phyloP scores from a whole-genome alignment of 192 early-diverging fungal species.

The Funneliformis mosseae region DNA sequence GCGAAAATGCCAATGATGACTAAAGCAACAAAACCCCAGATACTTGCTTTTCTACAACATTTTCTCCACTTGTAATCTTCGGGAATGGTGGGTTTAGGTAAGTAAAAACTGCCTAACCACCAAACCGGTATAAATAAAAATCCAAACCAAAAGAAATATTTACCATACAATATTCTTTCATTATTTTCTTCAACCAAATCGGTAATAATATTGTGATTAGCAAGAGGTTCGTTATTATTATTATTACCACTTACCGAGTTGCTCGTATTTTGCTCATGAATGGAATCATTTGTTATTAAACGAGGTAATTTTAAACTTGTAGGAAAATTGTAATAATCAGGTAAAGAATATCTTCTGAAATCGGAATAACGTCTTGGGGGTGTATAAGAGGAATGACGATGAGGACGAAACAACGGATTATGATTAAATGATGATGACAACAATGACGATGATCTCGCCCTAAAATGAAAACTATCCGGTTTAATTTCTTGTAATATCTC shows the following conservation, averaged over 20 bases:
- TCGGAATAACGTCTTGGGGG: background rate
- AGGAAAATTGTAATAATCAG: no score
- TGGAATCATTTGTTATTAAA: no score
- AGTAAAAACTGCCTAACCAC: background rate
- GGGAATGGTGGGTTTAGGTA: background rate
- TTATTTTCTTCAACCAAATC: background rate
- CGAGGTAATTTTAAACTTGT: no score
- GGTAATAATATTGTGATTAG: background rate
- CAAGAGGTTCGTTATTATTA: background rate
- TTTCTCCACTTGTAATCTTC: constrained; percentile 5
- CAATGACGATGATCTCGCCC: background rate
- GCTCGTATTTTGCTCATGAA: no score
- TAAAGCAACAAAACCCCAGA: background rate
- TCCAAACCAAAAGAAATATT: constrained; percentile 9
- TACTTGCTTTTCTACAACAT: background rate
- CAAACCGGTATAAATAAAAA: background rate
- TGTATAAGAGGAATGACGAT: background rate
- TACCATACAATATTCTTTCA: background rate
- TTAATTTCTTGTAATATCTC: background rate
- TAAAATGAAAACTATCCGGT: background rate
- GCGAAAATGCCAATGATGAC: background rate
- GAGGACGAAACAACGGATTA: background rate
- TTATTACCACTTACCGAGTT: background rate
- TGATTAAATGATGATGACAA: background rate
- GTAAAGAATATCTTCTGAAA: background rate